Evolutionary conservation across 768 basidiomycete genomes (phyloP), one percentile per base, ranked within the genome.

Genomic region (Tulasnella calospora): DNA sequence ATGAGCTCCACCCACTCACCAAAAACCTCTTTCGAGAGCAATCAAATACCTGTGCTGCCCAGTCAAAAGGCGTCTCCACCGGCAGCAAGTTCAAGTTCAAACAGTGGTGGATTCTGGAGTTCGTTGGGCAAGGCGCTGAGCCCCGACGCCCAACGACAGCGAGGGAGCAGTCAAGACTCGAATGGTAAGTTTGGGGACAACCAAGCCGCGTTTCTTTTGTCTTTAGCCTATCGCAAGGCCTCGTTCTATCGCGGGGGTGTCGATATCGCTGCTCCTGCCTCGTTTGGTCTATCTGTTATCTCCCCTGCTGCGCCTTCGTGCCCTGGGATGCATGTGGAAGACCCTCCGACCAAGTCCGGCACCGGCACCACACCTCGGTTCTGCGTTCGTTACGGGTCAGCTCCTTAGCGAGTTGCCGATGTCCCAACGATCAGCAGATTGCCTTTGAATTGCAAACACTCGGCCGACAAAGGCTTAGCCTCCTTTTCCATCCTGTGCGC

Each of bases 211-310:
- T 67, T 27, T 67, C 61, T 67, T 67, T 67, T 67, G 61, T 67
- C 61, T 67, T 67, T 67, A 67, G 61, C 61, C 61, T 67, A 67
- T 67, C 61, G 61, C 61, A 33, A 51, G 51, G 51, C 51, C 51
- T 51, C 51, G 51, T 51, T 51, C 51, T 51, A 23, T 51, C 51
- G 23, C 23, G 51, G 38, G 51, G 51, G 51, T 51, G 51, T 51
- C 51, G 51, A 51, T 51, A 51, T 51, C 51, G 51, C 51, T 51
- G 51, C 51, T 51, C 51, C 51, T 51, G 21, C 51, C 51, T 51
- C 8, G 23, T 51, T 51, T 21, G 51, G 51, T 51, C 51, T 51
- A 51, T 51, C 51, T 51, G 51, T 51, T 51, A 51, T 51, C 51
- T 51, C 51, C 9, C 19, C 23, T 51, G n/a, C 51, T n/a, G 51